These are phyloP conservation scores for Mucor irregularis DNA, from an alignment of 371 early-diverging fungal genomes.

Conservation along the genomic window DNA sequence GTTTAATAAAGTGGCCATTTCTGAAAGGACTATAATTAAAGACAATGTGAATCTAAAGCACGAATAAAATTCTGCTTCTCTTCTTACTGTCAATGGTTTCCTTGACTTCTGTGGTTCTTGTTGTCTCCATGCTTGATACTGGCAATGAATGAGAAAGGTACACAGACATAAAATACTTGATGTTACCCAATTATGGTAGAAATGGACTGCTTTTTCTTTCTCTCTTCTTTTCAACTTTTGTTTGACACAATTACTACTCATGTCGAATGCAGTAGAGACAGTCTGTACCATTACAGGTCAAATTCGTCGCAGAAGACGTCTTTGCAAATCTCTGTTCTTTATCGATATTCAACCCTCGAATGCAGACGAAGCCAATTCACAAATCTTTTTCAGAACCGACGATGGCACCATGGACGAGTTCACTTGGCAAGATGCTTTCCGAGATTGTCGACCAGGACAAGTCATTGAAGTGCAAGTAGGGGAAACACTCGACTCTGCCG, in stretches of 20 bases:
- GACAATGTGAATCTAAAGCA: too few species aligned
- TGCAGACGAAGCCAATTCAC: conserved; percentile 27
- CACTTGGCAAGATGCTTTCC: conserved; percentile 32
- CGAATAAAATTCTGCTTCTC: neutral
- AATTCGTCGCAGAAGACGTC: conserved; percentile 49
- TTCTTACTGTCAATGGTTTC: conserved; percentile 25
- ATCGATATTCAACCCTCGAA: conserved; percentile 44
- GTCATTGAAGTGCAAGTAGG: conserved; percentile 32
- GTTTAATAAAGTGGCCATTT: conserved; percentile 26
- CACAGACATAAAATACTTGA: too few species aligned
- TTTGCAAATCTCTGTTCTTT: conserved; percentile 49
- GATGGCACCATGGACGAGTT: conserved; percentile 30
- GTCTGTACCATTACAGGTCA: conserved; percentile 34
- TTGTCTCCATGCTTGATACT: conserved; percentile 22
- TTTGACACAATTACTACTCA: neutral
- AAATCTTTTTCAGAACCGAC: conserved; percentile 53
- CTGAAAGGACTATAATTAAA: conserved; percentile 20
- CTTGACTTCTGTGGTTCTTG: conserved; percentile 20
- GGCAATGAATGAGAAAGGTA: too few species aligned
- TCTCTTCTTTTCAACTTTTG: neutral
- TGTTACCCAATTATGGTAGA: too few species aligned
- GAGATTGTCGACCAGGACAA: conserved; percentile 38
- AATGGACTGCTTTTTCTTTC: neutral
- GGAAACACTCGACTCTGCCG: conserved; percentile 34
- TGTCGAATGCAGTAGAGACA: neutral